phyloP scores from a whole-genome alignment of 805 yeast species.

The Metschnikowia orientalis region DNA sequence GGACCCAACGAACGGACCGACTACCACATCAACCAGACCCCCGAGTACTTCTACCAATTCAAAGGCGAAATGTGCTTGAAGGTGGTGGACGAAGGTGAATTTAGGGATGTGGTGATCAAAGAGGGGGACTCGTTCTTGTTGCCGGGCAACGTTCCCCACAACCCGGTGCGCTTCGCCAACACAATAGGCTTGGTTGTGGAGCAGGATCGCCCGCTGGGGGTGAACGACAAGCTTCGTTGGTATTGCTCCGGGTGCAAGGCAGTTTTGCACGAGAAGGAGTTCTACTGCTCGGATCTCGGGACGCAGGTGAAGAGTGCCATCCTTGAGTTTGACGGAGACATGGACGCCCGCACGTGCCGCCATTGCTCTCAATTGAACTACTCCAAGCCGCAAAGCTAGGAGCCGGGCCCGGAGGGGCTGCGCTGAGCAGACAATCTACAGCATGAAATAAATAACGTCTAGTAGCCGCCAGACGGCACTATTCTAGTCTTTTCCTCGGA shows the following conservation, averaged over 20 bases:
- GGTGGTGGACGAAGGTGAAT: slow-evolving; percentile 69
- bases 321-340: slow-evolving; percentile 58
- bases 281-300: slow-evolving; percentile 78
- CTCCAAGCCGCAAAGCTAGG: slow-evolving; percentile 49
- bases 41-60: slow-evolving; percentile 87
- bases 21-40: slow-evolving; percentile 89
- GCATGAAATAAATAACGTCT: no score
- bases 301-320: slow-evolving; percentile 87
- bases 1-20: slow-evolving; percentile 95
- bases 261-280: slow-evolving; percentile 62
- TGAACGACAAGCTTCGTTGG: slow-evolving; percentile 78
- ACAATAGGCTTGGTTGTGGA: slow-evolving; percentile 90
- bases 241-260: slow-evolving; percentile 70
- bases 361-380: slow-evolving; percentile 70
- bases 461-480: no score
- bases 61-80: slow-evolving; percentile 81
- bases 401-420: no score
- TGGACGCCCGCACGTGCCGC: slow-evolving; percentile 63
- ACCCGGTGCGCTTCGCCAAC: slow-evolving; percentile 79
- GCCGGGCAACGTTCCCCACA: slow-evolving; percentile 84
- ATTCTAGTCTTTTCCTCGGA: slow-evolving; percentile 3
- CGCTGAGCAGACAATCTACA: no score
- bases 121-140: slow-evolving; percentile 89
- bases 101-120: slow-evolving; percentile 66
- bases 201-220: slow-evolving; percentile 77